Conservation (phyloP, 2,329 filamentous ascomycete species). For the Pyrenochaeta sp. region DNA sequence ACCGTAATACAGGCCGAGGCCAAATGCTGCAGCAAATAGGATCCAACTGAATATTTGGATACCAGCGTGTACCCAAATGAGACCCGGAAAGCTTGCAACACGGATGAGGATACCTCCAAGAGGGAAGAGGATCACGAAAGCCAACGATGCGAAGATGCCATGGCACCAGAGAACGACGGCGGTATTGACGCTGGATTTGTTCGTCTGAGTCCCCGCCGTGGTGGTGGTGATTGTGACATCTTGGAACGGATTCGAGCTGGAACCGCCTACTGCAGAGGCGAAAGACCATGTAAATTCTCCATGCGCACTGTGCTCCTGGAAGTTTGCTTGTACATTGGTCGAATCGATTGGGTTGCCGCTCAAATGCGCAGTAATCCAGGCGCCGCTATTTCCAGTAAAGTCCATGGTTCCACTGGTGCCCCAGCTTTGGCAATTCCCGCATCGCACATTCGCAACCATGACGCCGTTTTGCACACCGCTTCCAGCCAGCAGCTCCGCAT, state of each 20-base stretch:
- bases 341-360: constrained; percentile 55
- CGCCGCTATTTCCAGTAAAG: constrained; percentile 49
- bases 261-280: constrained; percentile 12
- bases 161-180: constrained; percentile 39
- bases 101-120: constrained; percentile 51
- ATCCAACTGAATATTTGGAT: constrained; percentile 57
- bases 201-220: neutral
- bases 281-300: constrained; percentile 15
- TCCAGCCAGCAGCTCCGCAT: constrained; percentile 65
- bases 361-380: constrained; percentile 59
- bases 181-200: neutral
- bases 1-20: constrained; percentile 59
- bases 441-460: constrained; percentile 68
- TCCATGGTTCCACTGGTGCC: constrained; percentile 54
- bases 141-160: constrained; percentile 47
- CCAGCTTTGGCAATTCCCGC: constrained; percentile 58
- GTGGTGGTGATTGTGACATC: constrained; percentile 4
- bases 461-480: constrained; percentile 62
- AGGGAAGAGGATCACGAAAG: constrained; percentile 51
- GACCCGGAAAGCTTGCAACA: constrained; percentile 44
- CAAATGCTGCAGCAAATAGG: constrained; percentile 57
- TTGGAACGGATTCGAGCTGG: constrained; percentile 14
- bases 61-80: constrained; percentile 50
- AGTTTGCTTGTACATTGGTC: constrained; percentile 35
- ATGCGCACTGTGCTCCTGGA: constrained; percentile 3